A percentile compares a stretch with the other conserved stretches of the same genome.
Conservation (phyloP, 352 stramenopile genomes). For the Phytophthora pisi region DNA sequence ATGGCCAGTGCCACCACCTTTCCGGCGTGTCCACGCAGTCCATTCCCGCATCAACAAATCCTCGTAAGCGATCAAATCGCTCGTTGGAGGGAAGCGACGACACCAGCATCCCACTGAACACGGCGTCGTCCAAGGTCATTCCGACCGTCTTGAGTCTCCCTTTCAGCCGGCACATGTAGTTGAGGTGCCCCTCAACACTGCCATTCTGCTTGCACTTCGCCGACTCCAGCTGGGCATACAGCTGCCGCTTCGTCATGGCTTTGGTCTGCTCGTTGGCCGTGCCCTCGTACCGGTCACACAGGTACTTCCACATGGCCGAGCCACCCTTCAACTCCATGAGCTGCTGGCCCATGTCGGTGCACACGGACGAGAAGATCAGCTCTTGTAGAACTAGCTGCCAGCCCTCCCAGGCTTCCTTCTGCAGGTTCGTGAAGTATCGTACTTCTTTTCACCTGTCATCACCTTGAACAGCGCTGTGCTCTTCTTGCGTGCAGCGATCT, state of each 20-base stretch:
- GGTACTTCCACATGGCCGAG: constrained; percentile 8
- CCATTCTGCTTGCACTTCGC: constrained; percentile 13
- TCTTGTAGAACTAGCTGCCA: background rate
- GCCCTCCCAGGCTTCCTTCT: constrained; percentile 6
- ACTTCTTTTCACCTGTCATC: background rate
- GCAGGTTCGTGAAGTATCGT: background rate
- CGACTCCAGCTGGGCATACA: constrained; percentile 13
- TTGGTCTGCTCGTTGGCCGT: constrained; percentile 6
- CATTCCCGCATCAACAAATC: constrained; percentile 7
- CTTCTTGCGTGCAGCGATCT: no score
- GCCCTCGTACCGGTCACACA: constrained; percentile 1
- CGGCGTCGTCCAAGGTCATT: constrained; percentile 11
- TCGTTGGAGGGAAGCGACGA: constrained; percentile 9
- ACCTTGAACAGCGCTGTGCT: no score
- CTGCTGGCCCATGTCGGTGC: constrained; percentile 15
- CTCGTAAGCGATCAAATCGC: constrained; percentile 11
- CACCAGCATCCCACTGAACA: constrained; percentile 4
- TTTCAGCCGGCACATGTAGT: constrained; percentile 11
- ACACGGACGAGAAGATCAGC: constrained; percentile 7
- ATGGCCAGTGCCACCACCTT: constrained; percentile 18
- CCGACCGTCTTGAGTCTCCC: constrained; percentile 7
- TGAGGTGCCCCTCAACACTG: constrained; percentile 16
- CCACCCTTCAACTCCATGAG: constrained; percentile 7
- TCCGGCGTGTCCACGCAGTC: constrained; percentile 9
- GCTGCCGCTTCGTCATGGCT: constrained; percentile 7